Percentiles rank a stretch among this genome's conserved stretches.
These are phyloP conservation scores for Oryza brachyantha DNA, from an alignment of 176 grass and related monocot species.

Conservation along the genomic window DNA sequence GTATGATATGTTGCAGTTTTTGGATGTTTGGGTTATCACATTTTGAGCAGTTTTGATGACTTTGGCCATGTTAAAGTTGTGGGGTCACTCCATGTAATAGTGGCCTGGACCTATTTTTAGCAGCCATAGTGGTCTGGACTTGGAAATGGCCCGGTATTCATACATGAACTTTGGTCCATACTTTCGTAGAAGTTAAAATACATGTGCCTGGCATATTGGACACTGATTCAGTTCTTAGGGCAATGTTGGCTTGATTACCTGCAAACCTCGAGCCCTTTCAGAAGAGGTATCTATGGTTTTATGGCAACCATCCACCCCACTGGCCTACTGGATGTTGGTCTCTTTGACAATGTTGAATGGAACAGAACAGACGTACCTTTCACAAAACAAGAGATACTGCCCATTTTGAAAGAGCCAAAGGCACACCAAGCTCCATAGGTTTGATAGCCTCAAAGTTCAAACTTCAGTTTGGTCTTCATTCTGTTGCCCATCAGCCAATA, in stretches of 20 bases:
- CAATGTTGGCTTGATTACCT: background rate
- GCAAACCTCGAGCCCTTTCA: background rate
- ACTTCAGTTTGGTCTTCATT: background rate
- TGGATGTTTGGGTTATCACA: background rate
- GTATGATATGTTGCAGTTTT: background rate
- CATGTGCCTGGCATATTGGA: background rate
- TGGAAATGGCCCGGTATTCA: background rate
- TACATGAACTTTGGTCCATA: background rate
- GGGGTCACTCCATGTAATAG: background rate
- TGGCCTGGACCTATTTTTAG: background rate
- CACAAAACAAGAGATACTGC: too few relatives aligned
- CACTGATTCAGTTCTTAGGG: background rate
- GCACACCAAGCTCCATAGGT: background rate
- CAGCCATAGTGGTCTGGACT: background rate
- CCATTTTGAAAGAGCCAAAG: background rate
- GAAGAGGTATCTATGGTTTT: background rate
- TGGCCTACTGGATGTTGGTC: background rate
- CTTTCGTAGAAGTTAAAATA: background rate
- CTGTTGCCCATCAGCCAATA: background rate
- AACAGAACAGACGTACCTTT: too few relatives aligned
- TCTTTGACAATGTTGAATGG: too few relatives aligned
- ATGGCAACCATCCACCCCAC: background rate
- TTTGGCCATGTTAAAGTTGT: background rate
- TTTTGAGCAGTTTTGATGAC: background rate
- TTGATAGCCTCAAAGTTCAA: background rate